These are phyloP conservation scores for Nidularia sp. DNA, from an alignment of 768 basidiomycete species.

Conservation along the genomic window DNA sequence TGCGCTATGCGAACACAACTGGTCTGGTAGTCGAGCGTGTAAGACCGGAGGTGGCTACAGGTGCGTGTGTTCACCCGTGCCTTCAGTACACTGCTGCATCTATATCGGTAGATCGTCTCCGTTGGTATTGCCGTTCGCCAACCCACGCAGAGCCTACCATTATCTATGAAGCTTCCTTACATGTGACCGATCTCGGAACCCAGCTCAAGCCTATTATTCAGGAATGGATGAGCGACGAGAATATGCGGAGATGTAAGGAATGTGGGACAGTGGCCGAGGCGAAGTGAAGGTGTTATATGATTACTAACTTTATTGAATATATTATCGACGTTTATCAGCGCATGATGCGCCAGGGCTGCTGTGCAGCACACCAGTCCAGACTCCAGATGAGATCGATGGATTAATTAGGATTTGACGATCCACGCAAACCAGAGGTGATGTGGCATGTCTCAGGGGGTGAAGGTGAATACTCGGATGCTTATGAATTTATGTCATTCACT, in stretches of 20 bases:
- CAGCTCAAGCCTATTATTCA: conserved; percentile 92
- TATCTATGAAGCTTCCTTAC: conserved; percentile 70
- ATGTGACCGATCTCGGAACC: conserved; percentile 86
- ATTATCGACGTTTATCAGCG: background rate
- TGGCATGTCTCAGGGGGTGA: too few species aligned
- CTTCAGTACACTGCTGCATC: background rate
- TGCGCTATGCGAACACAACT: conserved; percentile 85
- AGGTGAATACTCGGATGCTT: too few species aligned
- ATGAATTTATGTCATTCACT: too few species aligned
- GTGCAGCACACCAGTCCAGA: too few species aligned
- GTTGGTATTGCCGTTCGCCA: conserved; percentile 83
- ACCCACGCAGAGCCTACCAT: conserved; percentile 41
- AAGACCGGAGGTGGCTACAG: conserved; percentile 69
- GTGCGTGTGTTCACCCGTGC: conserved; percentile 29
- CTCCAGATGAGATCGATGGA: too few species aligned
- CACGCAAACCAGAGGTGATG: too few species aligned
- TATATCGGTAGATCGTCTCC: conserved; percentile 63
- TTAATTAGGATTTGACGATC: too few species aligned
- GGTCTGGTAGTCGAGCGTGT: conserved; percentile 90
- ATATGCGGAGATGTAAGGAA: conserved; percentile 60
- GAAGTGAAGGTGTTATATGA: conserved; percentile 15
- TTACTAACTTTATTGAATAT: background rate
- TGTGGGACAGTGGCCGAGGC: conserved; percentile 54
- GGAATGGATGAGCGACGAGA: conserved; percentile 68
- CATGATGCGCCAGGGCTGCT: too few species aligned